Evolutionary conservation across 2,329 filamentous ascomycete genomes (phyloP).

Genomic region (Fusarium pseudocircinatum): DNA sequence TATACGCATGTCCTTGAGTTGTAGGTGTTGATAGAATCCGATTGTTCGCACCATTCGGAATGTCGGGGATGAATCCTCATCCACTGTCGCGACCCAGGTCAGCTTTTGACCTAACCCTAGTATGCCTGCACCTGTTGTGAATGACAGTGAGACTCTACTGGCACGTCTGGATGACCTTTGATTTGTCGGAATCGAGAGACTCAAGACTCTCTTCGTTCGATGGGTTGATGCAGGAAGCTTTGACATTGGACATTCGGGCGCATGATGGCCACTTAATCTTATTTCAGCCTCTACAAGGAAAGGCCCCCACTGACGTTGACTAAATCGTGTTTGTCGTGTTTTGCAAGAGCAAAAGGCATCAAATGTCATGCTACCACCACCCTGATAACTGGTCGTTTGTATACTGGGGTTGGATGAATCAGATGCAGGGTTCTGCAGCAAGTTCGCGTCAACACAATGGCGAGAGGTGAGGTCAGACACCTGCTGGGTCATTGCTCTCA

Average conservation of each 20-base stretch:
- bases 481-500: fast-evolving
- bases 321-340: fast-evolving
- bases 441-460: fast-evolving
- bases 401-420: fast-evolving
- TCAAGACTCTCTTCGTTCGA: fast-evolving
- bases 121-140: not conserved
- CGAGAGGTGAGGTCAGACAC: fast-evolving
- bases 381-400: fast-evolving
- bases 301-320: fast-evolving
- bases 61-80: fast-evolving
- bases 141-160: fast-evolving
- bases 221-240: fast-evolving
- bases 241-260: fast-evolving
- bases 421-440: fast-evolving
- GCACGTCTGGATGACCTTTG: fast-evolving
- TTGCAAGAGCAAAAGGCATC: fast-evolving
- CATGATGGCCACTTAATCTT: not conserved
- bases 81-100: not conserved
- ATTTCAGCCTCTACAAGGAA: fast-evolving
- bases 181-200: fast-evolving
- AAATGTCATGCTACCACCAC: fast-evolving
- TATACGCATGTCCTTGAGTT: fast-evolving
- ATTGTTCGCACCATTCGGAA: not conserved
- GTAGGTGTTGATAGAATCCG: not conserved
- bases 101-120: fast-evolving